These are phyloP conservation scores for Peronospora farinosa DNA, from an alignment of 352 stramenopile genomes.

Conservation along the genomic window DNA sequence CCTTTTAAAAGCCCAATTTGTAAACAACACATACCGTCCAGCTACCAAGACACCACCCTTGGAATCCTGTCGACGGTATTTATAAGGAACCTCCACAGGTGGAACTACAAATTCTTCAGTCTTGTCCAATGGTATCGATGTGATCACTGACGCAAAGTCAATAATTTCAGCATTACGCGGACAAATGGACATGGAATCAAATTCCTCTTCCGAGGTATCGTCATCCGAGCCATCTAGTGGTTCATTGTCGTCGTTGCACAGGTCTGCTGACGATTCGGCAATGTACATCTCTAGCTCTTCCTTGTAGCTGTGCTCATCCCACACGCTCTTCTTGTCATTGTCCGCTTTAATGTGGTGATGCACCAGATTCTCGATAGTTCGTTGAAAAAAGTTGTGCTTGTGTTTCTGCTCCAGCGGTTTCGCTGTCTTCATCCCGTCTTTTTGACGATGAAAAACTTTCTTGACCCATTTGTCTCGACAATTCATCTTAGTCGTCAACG, in stretches of 20 bases:
- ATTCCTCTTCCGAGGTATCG: slow-evolving; percentile 16
- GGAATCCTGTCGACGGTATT: slow-evolving; percentile 28
- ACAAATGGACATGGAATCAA: slow-evolving; percentile 1
- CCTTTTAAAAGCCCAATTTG: slow-evolving; percentile 30
- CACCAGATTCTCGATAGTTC: slow-evolving; percentile 15
- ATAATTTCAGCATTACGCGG: slow-evolving; percentile 18
- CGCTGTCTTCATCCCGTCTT: not conserved
- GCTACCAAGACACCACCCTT: slow-evolving; percentile 29
- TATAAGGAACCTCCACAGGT: slow-evolving; percentile 28
- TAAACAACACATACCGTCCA: slow-evolving; percentile 29
- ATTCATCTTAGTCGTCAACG: not conserved
- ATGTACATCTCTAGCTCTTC: slow-evolving; percentile 27
- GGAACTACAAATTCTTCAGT: slow-evolving; percentile 17
- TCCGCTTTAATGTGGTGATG: slow-evolving; percentile 9
- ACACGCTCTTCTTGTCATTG: not conserved
- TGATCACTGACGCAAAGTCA: slow-evolving; percentile 18
- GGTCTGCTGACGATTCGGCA: slow-evolving; percentile 14
- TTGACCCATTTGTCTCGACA: slow-evolving; percentile 16
- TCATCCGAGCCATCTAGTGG: slow-evolving; percentile 10
- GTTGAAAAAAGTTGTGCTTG: slow-evolving; percentile 21
- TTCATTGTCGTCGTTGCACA: slow-evolving; percentile 10
- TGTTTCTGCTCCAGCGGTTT: slow-evolving; percentile 4
- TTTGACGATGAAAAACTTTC: slow-evolving; percentile 16
- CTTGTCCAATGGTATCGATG: slow-evolving; percentile 11
- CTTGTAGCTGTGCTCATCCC: slow-evolving; percentile 22